These are phyloP conservation scores for Darksidea phi DNA, from an alignment of 495 filamentous ascomycete species.

Conservation along the genomic window DNA sequence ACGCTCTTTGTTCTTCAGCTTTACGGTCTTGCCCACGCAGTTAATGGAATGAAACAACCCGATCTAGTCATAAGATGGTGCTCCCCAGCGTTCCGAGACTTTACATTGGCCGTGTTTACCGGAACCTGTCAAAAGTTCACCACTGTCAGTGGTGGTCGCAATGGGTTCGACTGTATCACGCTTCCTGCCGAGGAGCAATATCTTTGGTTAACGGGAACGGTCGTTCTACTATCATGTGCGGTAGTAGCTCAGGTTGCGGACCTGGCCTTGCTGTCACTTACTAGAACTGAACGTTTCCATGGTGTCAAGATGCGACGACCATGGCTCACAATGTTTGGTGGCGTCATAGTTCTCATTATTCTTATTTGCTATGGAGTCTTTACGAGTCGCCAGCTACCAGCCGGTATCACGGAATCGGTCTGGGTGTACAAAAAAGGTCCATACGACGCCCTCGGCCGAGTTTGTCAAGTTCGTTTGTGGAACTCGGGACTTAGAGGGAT, in stretches of 20 bases:
- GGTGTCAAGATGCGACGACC: conserved; percentile 6
- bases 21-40: neutral
- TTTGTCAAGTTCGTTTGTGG: neutral
- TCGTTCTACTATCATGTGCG: neutral
- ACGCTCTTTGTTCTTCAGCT: conserved; percentile 3
- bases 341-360: conserved; percentile 1
- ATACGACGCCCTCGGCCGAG: neutral
- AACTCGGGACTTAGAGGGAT: conserved; percentile 7
- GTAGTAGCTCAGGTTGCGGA: neutral
- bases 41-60: neutral
- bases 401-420: conserved; percentile 1
- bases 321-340: conserved; percentile 16
- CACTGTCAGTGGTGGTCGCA: neutral
- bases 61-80: conserved; percentile 2
- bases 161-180: conserved; percentile 7
- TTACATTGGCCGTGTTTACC: neutral
- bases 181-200: conserved; percentile 2
- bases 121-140: conserved; percentile 1
- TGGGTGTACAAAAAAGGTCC: conserved; percentile 5
- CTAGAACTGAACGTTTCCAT: no score
- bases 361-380: conserved; percentile 3
- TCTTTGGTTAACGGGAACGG: conserved; percentile 2
- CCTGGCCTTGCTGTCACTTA: no score
- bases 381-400: neutral
- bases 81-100: conserved; percentile 12